Base-by-base conservation (phyloP, 2,329 filamentous ascomycete genomes). In the Didymella lethalis region DNA sequence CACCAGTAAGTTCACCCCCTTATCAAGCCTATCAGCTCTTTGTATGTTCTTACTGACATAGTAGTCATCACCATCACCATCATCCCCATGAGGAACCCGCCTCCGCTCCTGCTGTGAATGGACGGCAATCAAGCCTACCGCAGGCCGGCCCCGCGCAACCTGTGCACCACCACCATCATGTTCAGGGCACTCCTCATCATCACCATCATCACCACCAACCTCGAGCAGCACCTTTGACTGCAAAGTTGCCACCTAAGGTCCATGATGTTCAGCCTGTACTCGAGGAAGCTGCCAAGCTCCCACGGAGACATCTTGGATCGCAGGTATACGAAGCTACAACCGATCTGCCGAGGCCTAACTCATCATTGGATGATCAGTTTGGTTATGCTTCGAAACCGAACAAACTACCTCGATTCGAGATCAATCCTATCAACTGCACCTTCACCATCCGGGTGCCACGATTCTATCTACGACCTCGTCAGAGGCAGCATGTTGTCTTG, bases 391-490 rank as follows among this genome's bases (percentile, higher is more conserved):
- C 83, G 23, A 85, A 80, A 28, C 92, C 90, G 0, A 88, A 85
- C 52, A 90, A 91, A 0, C 81, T 97, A 1, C 94, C 94, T 0
- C 86, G 86, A 61, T 91, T 94, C 40, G 80, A 90, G 64, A 88
- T 86, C 44, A 91, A 92, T 59, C 90, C 93, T 66, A 70, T 77
- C 59, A 98, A 98, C 69, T 96, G 92, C 74, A 96, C 91, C 0
- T 87, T 96, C 63, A 97, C 92, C 0, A 85, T 99, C 61, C 92
- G 95, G 68, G 88, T 99, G 7, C 90, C 93, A 2, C 87, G 90
- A 28, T 86, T 90, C 47, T 92, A 95, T 69, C 81, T 99, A 7
- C 86, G 86, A 8, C 77, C 86, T 0, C 79, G 83, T 7, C 86
- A 90, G 25, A 85, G 94, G 29, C 91, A 95, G 73, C 91, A 96